A percentile compares a stretch with the other conserved stretches of the same genome.
Conservation (phyloP, 768 basidiomycete species). For the Leccinum subgranulosum region DNA sequence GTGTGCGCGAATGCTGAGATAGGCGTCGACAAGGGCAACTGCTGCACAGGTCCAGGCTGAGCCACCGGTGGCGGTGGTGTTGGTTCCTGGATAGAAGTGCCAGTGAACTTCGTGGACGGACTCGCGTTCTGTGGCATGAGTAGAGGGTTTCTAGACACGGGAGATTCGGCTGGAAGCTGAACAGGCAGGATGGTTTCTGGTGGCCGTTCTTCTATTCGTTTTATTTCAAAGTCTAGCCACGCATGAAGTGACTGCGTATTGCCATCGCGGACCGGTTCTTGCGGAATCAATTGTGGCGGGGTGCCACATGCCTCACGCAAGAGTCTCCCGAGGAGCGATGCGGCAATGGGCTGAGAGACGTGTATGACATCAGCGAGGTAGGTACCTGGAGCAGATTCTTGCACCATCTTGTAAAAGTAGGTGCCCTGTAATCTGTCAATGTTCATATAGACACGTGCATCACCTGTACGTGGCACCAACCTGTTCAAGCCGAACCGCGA, state of each 20-base stretch:
- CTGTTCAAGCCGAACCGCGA: constrained; percentile 1
- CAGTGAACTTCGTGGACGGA: neutral
- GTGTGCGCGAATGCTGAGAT: neutral
- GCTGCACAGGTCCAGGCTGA: neutral
- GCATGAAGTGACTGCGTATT: neutral
- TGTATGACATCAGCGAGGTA: constrained; percentile 1
- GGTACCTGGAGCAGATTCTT: neutral
- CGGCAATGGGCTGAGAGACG: neutral
- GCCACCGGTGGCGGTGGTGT: neutral
- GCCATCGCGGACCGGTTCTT: neutral
- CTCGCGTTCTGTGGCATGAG: neutral
- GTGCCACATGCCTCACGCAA: constrained; percentile 4
- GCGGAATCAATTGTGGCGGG: neutral
- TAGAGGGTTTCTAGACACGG: neutral
- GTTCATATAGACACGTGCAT: neutral
- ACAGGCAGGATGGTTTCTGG: neutral
- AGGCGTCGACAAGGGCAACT: neutral
- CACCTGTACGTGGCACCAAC: neutral
- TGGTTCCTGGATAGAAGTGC: neutral
- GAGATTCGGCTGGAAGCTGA: neutral
- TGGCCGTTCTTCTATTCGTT: neutral
- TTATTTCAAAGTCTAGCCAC: neutral
- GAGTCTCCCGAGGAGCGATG: neutral
- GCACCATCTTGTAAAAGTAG: constrained; percentile 2
- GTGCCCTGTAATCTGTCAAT: neutral